A percentile compares a stretch with the other conserved stretches of the same genome.
phyloP scores from a whole-genome alignment of 768 basidiomycete genomes.

The Harrya chromipes region DNA sequence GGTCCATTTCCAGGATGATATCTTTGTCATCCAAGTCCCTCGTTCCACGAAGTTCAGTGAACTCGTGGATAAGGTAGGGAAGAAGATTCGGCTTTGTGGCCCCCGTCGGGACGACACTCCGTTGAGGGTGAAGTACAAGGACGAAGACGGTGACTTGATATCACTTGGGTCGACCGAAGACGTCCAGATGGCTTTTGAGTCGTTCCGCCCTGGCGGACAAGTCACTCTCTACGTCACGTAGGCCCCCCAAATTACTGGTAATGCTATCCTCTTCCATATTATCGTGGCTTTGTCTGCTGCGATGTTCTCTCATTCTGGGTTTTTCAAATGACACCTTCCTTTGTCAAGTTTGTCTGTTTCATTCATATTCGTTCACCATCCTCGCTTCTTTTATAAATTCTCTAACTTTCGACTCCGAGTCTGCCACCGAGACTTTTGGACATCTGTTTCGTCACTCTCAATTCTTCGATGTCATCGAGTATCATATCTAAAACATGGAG shows the following conservation, averaged over 20 bases:
- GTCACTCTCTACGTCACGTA: constrained; percentile 79
- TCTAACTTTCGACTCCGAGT: constrained; percentile 12
- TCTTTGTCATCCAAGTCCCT: constrained; percentile 91
- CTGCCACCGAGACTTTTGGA: neutral
- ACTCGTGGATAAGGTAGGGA: constrained; percentile 84
- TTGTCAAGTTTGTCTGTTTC: constrained; percentile 13
- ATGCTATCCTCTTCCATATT: neutral
- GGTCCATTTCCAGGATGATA: constrained; percentile 92
- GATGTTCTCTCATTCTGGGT: constrained; percentile 11
- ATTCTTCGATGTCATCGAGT: constrained; percentile 18
- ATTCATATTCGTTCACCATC: constrained; percentile 24
- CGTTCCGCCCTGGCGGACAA: constrained; percentile 73
- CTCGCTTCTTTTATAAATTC: constrained; percentile 11
- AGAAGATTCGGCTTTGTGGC: constrained; percentile 91
- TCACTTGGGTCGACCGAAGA: constrained; percentile 88
- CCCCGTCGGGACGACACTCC: constrained; percentile 77
- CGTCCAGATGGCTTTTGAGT: constrained; percentile 91
- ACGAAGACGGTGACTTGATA: constrained; percentile 91
- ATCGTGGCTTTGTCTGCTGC: constrained; percentile 6
- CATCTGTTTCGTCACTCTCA: constrained; percentile 10
- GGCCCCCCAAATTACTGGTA: constrained; percentile 17
- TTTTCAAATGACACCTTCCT: constrained; percentile 1
- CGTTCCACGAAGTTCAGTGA: constrained; percentile 75
- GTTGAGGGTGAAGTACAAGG: constrained; percentile 81
- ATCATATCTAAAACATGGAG: constrained; percentile 33